Evolutionary conservation across 768 basidiomycete genomes (phyloP), one percentile per base, ranked within the genome.

Genomic region (Russula sp.): DNA sequence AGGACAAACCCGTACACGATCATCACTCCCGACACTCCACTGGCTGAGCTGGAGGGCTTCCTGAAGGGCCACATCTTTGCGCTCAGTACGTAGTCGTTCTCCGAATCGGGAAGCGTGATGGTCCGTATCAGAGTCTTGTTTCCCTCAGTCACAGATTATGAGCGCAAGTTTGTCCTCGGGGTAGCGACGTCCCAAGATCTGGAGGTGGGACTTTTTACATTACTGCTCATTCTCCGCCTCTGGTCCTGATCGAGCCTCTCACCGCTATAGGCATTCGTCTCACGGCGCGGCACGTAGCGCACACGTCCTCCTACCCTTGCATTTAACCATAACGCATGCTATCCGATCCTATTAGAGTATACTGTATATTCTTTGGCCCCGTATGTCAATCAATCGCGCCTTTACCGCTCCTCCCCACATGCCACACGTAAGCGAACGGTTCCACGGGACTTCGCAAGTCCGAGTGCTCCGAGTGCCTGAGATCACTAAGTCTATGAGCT

Each of bases 1-100:
- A 65, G 62, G 22, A 79, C 79, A 4, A 74, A 86, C 58, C 85
- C 87, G 3, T 93, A 93, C 72, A 86, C 83, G 13, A 73, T 88
- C 57, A 90, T 96, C 66, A 91, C 91, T 0, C 92, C 93, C 1
- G 75, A 81, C 48, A 88, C 93, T 7, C 81, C 90, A 2, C 78
- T 96, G 10, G 81, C 82, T 0, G 90, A 92, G 13, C 77, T 96
- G n/a, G 92, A 93, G 67, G 77, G 76, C 11, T 97, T 97, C 73
- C 76, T 96, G 56, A 75, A 78, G 65, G 58, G 76, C 22, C 87
- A 90, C 65, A 79, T 87, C 43, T 93, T 93, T 65, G 91, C 90
- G 2, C 73, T 93, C 32, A 87, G 90, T 87, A 56, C 49, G 79
- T 69, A 14, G 10, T 56, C 47, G 39, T 14, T 41, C 10, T 41